These are phyloP conservation scores for Clarkia xantiana DNA, from an alignment of 345 rosid species.

Conservation along the genomic window DNA sequence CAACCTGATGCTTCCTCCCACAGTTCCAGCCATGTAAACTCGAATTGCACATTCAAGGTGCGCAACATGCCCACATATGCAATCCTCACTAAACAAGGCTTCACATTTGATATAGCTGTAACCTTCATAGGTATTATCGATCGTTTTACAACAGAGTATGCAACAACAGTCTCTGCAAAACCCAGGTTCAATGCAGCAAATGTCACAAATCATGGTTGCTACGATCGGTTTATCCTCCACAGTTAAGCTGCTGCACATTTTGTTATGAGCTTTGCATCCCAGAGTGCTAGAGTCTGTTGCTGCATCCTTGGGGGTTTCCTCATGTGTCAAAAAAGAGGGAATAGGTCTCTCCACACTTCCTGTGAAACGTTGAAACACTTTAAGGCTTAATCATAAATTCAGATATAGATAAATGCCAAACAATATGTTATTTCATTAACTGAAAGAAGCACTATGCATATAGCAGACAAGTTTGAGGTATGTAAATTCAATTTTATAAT, in stretches of 20 bases:
- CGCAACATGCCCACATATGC: constrained; percentile 67
- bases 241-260: constrained; percentile 34
- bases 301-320: constrained; percentile 23
- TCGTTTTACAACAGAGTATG: constrained; percentile 56
- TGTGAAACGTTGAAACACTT: neutral
- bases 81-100: constrained; percentile 30
- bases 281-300: constrained; percentile 17
- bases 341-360: constrained; percentile 15
- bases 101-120: constrained; percentile 64
- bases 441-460: no score
- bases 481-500: no score
- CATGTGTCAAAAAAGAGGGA: constrained; percentile 10
- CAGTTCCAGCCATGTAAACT: constrained; percentile 73
- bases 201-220: constrained; percentile 48
- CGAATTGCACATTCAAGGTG: constrained; percentile 70
- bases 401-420: no score
- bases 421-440: no score
- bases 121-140: constrained; percentile 35
- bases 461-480: no score
- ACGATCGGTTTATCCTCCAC: constrained; percentile 15
- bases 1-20: constrained; percentile 71
- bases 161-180: constrained; percentile 79
- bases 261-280: constrained; percentile 64
- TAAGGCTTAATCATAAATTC: no score
- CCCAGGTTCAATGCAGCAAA: constrained; percentile 59